Base-by-base conservation (phyloP, 345 rosid species). In the Clarkia xantiana region DNA sequence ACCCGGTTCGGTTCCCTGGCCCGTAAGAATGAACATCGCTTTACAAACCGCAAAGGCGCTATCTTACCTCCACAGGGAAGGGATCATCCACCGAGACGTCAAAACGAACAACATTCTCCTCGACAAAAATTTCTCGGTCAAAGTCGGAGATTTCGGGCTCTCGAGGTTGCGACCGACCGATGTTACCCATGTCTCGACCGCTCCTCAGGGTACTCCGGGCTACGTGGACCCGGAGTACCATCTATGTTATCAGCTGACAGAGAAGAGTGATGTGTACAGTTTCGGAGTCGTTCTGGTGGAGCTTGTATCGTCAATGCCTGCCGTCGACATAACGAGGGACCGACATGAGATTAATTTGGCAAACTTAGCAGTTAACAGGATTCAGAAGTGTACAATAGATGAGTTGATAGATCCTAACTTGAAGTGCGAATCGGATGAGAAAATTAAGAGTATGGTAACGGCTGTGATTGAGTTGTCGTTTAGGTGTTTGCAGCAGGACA, bases 191-290 rank as follows among this genome's bases (percentile, higher is more conserved):
- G 53, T 82, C 14, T 82, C 86, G 29, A 76, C 86, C 0, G 78
- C 77, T 62, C 91, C 91, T 56, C 84, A 82, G 45, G n/a, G n/a
- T n/a, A n/a, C n/a, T n/a, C n/a, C n/a, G n/a, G n/a, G n/a, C n/a
- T n/a, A n/a, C n/a, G n/a, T 79, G 29, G 86, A 82, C 25, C 91
- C 86, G 0, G 86, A 82, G 14, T 82, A 82, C 56, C 67, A 79
- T 42, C 74, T 55, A 9, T 73, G 71, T 56, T 82, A 79, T 68
- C 81, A 74, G 56, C 68, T 82, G n/a, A 82, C 78, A 0, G 73
- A 63, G 40, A 79, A 72, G 67, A 82, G 91, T 36, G 91, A 82
- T 29, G 86, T 82, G 0, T 82, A 76, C 39, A 82, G 91, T 67
- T 82, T 82, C 20, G 86, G 81, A 11, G 91, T 82, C n/a, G 86